A percentile compares a stretch with the other conserved stretches of the same genome.
Evolutionary conservation across 768 basidiomycete genomes (phyloP).

Genomic region (Fomitopsis serialis): DNA sequence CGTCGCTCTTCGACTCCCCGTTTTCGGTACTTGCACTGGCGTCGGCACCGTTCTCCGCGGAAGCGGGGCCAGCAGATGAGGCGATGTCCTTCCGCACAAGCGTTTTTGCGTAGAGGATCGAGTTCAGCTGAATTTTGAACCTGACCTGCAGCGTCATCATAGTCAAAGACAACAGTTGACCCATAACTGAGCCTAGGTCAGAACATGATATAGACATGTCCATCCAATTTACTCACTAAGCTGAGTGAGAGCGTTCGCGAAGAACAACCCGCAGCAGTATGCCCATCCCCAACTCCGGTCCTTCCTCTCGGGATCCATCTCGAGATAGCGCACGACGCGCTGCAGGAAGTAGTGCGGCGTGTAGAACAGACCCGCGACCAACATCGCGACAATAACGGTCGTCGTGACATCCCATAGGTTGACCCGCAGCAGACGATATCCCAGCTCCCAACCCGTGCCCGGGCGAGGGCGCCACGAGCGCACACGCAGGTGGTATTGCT

Average conservation of each 20-base stretch:
- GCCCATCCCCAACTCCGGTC: conserved; percentile 72
- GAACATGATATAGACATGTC: no score
- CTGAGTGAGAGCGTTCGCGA: conserved; percentile 36
- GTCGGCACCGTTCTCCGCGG: conserved; percentile 17
- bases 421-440: conserved; percentile 54
- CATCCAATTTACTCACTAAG: conserved; percentile 38
- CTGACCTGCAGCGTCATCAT: conserved; percentile 68
- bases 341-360: conserved; percentile 54
- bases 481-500: conserved; percentile 43
- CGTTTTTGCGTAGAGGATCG: conserved; percentile 82
- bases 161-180: conserved; percentile 66
- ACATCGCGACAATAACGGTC: conserved; percentile 46
- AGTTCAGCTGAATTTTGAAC: conserved; percentile 72
- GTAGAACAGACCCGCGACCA: conserved; percentile 64
- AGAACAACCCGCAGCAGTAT: conserved; percentile 47
- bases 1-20: conserved; percentile 44
- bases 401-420: conserved; percentile 39
- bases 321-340: conserved; percentile 57
- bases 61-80: conserved; percentile 41
- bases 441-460: conserved; percentile 62
- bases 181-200: conserved; percentile 40
- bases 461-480: conserved; percentile 53
- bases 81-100: conserved; percentile 82
- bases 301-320: conserved; percentile 51
- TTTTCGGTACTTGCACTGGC: conserved; percentile 12